Percentiles rank a stretch among this genome's conserved stretches.
phyloP scores from a whole-genome alignment of 441 rosid genomes.

The Adansonia rubrostipa region DNA sequence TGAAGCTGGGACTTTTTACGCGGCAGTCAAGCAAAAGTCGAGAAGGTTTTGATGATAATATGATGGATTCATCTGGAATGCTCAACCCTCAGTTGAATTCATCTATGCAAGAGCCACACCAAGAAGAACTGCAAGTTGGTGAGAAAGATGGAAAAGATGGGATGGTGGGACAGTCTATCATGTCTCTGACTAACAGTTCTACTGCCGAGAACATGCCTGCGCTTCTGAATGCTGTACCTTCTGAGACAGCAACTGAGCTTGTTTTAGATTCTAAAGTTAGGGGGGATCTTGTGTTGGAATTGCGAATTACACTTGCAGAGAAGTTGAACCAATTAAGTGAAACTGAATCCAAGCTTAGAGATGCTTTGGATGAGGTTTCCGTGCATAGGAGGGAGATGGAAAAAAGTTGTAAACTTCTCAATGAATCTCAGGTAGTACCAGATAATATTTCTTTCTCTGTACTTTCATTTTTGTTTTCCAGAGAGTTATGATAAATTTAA shows the following conservation, averaged over 20 bases:
- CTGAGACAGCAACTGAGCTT: constrained; percentile 49
- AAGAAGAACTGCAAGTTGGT: constrained; percentile 42
- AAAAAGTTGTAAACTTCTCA: constrained; percentile 74
- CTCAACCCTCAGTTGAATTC: constrained; percentile 71
- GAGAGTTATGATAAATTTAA: not conserved
- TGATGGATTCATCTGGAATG: constrained; percentile 88
- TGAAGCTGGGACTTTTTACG: constrained; percentile 40
- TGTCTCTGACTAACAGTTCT: constrained; percentile 79
- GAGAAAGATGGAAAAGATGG: constrained; percentile 71
- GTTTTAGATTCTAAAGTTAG: constrained; percentile 45
- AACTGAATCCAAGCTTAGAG: constrained; percentile 65
- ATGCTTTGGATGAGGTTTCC: constrained; percentile 72
- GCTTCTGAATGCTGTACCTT: constrained; percentile 45
- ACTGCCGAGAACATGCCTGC: constrained; percentile 79
- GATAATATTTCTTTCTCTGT: not conserved
- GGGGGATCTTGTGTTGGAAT: constrained; percentile 52
- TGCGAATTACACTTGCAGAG: constrained; percentile 64
- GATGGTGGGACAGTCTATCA: constrained; percentile 55
- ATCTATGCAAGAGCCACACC: constrained; percentile 79
- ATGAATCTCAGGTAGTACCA: constrained; percentile 89
- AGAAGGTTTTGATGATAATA: constrained; percentile 88
- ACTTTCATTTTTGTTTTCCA: constrained; percentile 1
- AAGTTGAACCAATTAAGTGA: constrained; percentile 66
- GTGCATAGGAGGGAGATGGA: constrained; percentile 76
- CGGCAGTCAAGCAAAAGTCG: constrained; percentile 70